phyloP scores from a whole-genome alignment of 2,329 filamentous ascomycete genomes.

The Dactylellina haptotyla region DNA sequence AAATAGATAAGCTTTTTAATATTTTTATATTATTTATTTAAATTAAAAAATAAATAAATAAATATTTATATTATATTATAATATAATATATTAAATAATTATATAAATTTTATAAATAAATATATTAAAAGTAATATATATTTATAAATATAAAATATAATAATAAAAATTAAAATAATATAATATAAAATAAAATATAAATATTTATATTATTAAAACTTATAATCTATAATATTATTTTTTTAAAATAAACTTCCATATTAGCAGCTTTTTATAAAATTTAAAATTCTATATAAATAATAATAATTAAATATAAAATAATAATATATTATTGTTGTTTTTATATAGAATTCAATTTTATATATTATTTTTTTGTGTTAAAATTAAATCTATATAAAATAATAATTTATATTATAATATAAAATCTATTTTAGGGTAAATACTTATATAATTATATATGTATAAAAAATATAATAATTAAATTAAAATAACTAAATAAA shows the following conservation, averaged over 20 bases:
- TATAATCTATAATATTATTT: constrained; percentile 6
- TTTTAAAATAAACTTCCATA: too few relatives aligned
- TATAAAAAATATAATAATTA: too few relatives aligned
- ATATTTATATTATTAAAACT: background rate
- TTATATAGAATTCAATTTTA: too few relatives aligned
- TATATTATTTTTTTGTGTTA: too few relatives aligned
- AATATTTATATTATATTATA: constrained; percentile 10
- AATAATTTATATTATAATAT: too few relatives aligned
- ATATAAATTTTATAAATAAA: constrained; percentile 5
- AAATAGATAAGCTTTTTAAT: background rate
- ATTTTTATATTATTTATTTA: background rate
- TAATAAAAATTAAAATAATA: constrained; percentile 15
- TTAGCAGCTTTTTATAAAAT: too few relatives aligned
- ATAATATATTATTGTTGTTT: constrained; percentile 10
- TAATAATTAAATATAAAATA: background rate
- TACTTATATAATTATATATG: too few relatives aligned
- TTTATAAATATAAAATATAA: constrained; percentile 4
- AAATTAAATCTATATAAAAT: too few relatives aligned
- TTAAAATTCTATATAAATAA: too few relatives aligned
- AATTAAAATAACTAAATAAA: too few relatives aligned
- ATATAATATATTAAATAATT: constrained; percentile 5
- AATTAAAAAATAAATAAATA: constrained; percentile 18
- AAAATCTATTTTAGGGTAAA: too few relatives aligned
- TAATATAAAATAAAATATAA: constrained; percentile 8
- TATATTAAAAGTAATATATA: background rate